These are phyloP conservation scores for Monosporascus ibericus DNA, from an alignment of 2,329 filamentous ascomycete species.

Conservation along the genomic window DNA sequence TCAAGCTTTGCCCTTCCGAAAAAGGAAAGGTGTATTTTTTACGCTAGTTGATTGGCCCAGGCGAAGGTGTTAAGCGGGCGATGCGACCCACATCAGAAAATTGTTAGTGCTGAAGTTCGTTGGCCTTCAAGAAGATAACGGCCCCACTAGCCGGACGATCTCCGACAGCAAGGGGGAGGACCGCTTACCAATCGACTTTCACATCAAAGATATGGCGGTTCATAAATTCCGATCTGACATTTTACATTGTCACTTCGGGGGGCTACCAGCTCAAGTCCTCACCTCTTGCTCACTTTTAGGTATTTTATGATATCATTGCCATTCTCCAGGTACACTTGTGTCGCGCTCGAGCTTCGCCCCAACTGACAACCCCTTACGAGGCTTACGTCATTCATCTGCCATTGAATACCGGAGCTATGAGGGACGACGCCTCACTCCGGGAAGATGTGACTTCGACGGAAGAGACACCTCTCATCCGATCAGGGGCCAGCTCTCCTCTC, in stretches of 20 bases:
- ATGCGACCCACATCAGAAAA: too few species aligned
- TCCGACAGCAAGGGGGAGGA: not conserved
- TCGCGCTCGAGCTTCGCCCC: too few species aligned
- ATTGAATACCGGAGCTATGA: not conserved
- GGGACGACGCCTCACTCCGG: constrained; percentile 8
- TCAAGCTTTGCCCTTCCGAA: too few species aligned
- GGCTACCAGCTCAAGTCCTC: not conserved
- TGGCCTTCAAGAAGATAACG: too few species aligned
- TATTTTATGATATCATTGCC: not conserved
- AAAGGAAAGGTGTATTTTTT: too few species aligned
- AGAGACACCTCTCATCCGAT: constrained; percentile 21
- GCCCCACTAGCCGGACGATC: not conserved
- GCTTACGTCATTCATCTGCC: not conserved
- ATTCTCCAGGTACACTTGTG: not conserved
- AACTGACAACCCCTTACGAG: not conserved
- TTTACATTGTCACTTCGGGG: not conserved
- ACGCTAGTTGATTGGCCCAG: too few species aligned
- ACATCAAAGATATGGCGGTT: not conserved
- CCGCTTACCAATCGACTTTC: constrained; percentile 2
- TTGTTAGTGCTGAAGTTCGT: too few species aligned
- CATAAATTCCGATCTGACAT: not conserved
- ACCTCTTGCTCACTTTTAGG: not conserved
- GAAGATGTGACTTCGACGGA: constrained; percentile 14
- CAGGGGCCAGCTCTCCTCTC: constrained; percentile 8
- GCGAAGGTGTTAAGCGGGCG: too few species aligned